Evolutionary conservation across 108 stramenopile genomes (phyloP), one percentile per base, ranked within the genome.

Genomic region (Parmales sp.): DNA sequence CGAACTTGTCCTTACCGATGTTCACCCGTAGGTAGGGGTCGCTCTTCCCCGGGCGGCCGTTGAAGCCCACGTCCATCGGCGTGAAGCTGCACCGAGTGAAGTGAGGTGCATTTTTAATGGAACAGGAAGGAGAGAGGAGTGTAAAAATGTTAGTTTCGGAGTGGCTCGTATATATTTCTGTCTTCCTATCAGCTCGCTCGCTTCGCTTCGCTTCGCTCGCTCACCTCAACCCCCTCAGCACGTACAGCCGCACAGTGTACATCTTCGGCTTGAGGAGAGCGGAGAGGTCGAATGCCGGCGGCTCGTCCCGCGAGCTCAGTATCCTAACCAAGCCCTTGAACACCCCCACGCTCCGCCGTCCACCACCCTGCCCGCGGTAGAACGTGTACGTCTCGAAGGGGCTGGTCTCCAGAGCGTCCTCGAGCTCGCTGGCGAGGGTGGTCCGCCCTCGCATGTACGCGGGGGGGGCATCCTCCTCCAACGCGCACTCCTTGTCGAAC

Each of bases 11-110:
- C 25, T 75, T 50, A 3, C 80, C 80, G 16, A 81, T 64, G 66
- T 76, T 76, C 20, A 74, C 75, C 63, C 25, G 23, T 19, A 84
- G 39, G 76, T 82, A 84, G 19, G 81, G 81, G 63, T 84, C 83
- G 28, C 69, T 60, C 54, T 60, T 60, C 5, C 54, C 54, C 0
- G 54, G 54, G 31, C 54, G 29, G 1, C 54, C 54, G 4, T 34
- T 64, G 20, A 73, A 29, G 19, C 74, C 77, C 2, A 48, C 2
- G 60, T 82, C 83, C 79, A 80, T 74, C 16, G 80, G 73, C 13
- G 67, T 44, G 43, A 84, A 49, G 64, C 74, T n/a, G n/a, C n/a
- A n/a, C n/a, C n/a, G n/a, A n/a, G n/a, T n/a, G n/a, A n/a, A n/a
- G n/a, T n/a, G n/a, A n/a, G n/a, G n/a, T n/a, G n/a, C n/a, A n/a